Conservation (phyloP, 106 monocot genomes). For the Phalaenopsis aphrodite region DNA sequence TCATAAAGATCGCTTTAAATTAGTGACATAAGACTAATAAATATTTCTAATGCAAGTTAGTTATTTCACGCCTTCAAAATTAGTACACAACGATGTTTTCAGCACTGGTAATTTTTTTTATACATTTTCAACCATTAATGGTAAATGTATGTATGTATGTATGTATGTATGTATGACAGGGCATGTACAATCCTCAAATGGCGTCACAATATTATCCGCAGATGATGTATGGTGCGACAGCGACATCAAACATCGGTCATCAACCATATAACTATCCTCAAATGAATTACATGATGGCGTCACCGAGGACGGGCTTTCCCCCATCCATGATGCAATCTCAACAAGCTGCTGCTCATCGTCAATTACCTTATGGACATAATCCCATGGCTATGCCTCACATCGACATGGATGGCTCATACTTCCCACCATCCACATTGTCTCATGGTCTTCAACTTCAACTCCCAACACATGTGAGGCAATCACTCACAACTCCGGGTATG, state of each 20-base stretch:
- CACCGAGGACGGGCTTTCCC: conserved; percentile 5
- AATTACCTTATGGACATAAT: background rate
- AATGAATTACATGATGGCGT: background rate
- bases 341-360: background rate
- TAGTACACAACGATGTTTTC: too few species aligned
- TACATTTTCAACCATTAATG: background rate
- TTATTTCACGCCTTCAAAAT: too few species aligned
- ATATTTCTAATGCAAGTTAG: too few species aligned
- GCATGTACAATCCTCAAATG: conserved; percentile 8
- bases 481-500: background rate
- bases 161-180: background rate
- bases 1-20: too few species aligned
- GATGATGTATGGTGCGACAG: conserved; percentile 8
- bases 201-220: conserved; percentile 8
- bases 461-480: conserved; percentile 2
- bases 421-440: background rate
- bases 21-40: too few species aligned
- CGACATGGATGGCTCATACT: conserved; percentile 2
- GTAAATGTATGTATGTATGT: too few species aligned
- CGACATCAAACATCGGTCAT: background rate
- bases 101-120: too few species aligned
- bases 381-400: background rate
- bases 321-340: conserved; percentile 4
- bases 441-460: conserved; percentile 2
- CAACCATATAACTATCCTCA: conserved; percentile 6